These are phyloP conservation scores for Sarcodon sp. DNA, from an alignment of 768 basidiomycete genomes.

Conservation along the genomic window DNA sequence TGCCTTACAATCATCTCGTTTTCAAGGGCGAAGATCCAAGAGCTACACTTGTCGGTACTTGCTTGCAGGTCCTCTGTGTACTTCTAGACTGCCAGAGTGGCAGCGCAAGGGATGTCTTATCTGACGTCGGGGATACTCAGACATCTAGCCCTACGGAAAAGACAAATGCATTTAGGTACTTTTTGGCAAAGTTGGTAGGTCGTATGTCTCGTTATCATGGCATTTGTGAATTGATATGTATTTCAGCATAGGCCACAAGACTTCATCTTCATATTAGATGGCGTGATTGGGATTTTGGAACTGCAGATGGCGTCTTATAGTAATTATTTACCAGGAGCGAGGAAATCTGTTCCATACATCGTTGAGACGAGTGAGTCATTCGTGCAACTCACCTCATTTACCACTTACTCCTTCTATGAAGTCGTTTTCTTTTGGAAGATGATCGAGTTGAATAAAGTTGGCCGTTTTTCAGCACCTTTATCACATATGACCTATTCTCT, in stretches of 20 bases:
- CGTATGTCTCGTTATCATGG: background rate
- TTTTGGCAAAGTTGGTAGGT: constrained; percentile 77
- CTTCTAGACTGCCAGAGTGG: constrained; percentile 77
- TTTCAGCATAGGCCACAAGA: constrained; percentile 80
- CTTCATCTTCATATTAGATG: constrained; percentile 72
- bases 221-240: background rate
- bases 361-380: constrained; percentile 62
- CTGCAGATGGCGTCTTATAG: constrained; percentile 67
- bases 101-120: constrained; percentile 41
- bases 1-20: constrained; percentile 85
- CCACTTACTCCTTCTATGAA: constrained; percentile 13
- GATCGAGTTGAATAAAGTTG: constrained; percentile 84
- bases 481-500: background rate
- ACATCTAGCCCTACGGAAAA: constrained; percentile 38
- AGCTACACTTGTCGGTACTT: constrained; percentile 57
- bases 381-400: background rate
- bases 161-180: constrained; percentile 87
- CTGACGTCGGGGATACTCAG: constrained; percentile 29
- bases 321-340: constrained; percentile 76
- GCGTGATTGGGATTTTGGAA: constrained; percentile 52
- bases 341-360: constrained; percentile 69
- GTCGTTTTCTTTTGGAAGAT: constrained; percentile 86
- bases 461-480: background rate
- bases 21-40: constrained; percentile 82
- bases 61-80: constrained; percentile 66